Evolutionary conservation across 208 protist species (phyloP).

Genomic region (Acanthamoeba castellanii): DNA sequence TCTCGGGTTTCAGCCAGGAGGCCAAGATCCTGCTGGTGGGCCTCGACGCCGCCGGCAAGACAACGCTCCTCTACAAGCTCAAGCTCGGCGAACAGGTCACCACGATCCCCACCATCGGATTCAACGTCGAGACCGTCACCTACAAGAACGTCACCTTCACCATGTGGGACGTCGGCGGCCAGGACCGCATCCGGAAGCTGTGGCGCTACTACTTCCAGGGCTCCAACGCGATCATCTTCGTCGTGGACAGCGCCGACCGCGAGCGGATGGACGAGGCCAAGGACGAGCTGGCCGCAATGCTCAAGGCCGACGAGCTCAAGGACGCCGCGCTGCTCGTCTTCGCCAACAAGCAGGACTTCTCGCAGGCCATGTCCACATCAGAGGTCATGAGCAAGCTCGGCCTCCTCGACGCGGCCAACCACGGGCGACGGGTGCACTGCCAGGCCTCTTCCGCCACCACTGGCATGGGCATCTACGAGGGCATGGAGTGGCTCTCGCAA

Average conservation of each 20-base stretch:
- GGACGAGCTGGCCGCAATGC: conserved; percentile 89
- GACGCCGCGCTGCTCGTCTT: conserved; percentile 92
- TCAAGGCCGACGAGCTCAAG: conserved; percentile 92
- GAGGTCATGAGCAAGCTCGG: too few species aligned
- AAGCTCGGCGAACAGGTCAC: conserved; percentile 93
- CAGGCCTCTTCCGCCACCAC: too few species aligned
- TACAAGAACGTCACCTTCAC: background rate
- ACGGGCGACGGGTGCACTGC: too few species aligned
- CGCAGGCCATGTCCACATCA: background rate
- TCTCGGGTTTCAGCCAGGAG: too few species aligned
- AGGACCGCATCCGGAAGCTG: conserved; percentile 88
- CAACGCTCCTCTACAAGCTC: conserved; percentile 91
- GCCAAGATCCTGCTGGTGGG: too few species aligned
- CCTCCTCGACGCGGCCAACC: too few species aligned
- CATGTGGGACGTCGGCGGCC: conserved; percentile 45
- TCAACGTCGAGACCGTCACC: too few species aligned
- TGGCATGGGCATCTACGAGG: too few species aligned
- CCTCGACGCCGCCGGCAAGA: conserved; percentile 94
- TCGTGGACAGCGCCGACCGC: conserved; percentile 86
- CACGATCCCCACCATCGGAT: conserved; percentile 94
- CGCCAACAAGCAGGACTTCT: conserved; percentile 95
- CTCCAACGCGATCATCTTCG: conserved; percentile 94
- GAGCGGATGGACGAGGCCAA: conserved; percentile 89
- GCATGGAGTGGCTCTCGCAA: too few species aligned
- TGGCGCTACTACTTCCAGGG: conserved; percentile 97